Evolutionary conservation across 2,329 filamentous ascomycete species (phyloP), one percentile per base, ranked within the genome.

Genomic region (Bertia moriformis): DNA sequence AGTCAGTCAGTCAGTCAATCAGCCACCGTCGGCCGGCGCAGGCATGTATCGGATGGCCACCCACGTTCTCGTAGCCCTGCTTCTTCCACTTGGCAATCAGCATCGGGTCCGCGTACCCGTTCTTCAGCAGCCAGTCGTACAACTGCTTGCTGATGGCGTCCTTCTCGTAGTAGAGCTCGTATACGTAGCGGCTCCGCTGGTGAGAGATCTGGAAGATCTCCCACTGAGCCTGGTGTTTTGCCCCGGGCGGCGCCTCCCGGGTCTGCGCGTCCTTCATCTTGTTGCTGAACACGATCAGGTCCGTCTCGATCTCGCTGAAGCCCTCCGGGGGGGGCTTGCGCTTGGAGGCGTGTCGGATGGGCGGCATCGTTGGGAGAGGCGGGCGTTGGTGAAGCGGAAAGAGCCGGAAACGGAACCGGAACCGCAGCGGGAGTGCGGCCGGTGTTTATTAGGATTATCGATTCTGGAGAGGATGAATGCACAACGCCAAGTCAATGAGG

Each of bases 11-110:
- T 35, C 45, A 38, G 20, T 42, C 4, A 37, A 15, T 10, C 37
- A 43, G 14, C n/a, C 18, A 37, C 18, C 14, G 5, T 41, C 22
- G 13, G 7, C 1, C n/a, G n/a, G 7, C 14, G 14, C 32, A 10
- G 14, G 17, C 14, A 15, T 10, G 15, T 20, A 19, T 4, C n/a
- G n/a, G n/a, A n/a, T n/a, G n/a, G n/a, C n/a, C n/a, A 57, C 68
- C 39, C 57, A 85, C 84, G 78, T 96, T 95, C 61, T 98, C 91
- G 53, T 98, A 98, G 14, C 91, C 91, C 53, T 93, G 83, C 66
- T 98, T 98, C 75, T 98, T 98, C 91, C 91, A 98, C 66, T 98
- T 98, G 12, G 91, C 91, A 54, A 98, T 96, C 54, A 98, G 65
- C 66, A 88, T 91, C 36, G 84, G 77, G 61, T 98, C 91, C 4